phyloP scores from a whole-genome alignment of 2,329 filamentous ascomycete genomes.

The Aspergillus sp. region DNA sequence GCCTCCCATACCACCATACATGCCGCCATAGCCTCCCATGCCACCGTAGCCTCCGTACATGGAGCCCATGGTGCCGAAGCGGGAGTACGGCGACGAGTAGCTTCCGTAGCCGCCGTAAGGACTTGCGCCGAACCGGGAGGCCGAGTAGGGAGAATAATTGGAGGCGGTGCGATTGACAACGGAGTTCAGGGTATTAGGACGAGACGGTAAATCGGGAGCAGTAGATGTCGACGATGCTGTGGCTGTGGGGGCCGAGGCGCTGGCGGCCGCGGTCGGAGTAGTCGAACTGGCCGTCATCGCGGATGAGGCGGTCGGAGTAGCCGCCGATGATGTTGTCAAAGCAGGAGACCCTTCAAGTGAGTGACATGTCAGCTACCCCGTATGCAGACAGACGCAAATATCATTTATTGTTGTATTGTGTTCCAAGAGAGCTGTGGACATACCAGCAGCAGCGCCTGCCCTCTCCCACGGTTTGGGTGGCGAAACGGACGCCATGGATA shows the following conservation, averaged over 20 bases:
- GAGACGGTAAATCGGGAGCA: slow-evolving; percentile 73
- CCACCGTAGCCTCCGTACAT: slow-evolving; percentile 36
- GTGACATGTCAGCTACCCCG: slow-evolving; percentile 3
- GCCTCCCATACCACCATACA: slow-evolving; percentile 51
- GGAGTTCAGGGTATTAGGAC: slow-evolving; percentile 74
- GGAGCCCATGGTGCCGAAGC: slow-evolving; percentile 51
- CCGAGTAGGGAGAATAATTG: slow-evolving; percentile 69
- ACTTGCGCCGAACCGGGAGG: slow-evolving; percentile 58
- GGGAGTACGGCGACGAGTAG: slow-evolving; percentile 60
- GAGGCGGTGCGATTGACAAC: slow-evolving; percentile 87
- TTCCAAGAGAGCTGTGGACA: slow-evolving; percentile 38
- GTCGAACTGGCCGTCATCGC: slow-evolving; percentile 38
- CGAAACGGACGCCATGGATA: slow-evolving; percentile 64
- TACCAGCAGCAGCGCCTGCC: slow-evolving; percentile 61
- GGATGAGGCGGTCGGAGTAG: slow-evolving; percentile 32
- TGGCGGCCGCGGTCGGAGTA: slow-evolving; percentile 36
- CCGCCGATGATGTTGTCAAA: slow-evolving; percentile 24
- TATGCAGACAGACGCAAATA: neutral
- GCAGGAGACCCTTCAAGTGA: slow-evolving; percentile 24
- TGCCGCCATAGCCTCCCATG: slow-evolving; percentile 49
- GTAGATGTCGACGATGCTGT: slow-evolving; percentile 47
- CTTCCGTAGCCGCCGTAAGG: slow-evolving; percentile 53
- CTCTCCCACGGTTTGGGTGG: slow-evolving; percentile 98
- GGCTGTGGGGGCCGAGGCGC: slow-evolving; percentile 45
- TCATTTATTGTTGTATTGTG: too few relatives aligned